Evolutionary conservation across 257 asterid species (phyloP).

Genomic region (Forsythia suspensa): DNA sequence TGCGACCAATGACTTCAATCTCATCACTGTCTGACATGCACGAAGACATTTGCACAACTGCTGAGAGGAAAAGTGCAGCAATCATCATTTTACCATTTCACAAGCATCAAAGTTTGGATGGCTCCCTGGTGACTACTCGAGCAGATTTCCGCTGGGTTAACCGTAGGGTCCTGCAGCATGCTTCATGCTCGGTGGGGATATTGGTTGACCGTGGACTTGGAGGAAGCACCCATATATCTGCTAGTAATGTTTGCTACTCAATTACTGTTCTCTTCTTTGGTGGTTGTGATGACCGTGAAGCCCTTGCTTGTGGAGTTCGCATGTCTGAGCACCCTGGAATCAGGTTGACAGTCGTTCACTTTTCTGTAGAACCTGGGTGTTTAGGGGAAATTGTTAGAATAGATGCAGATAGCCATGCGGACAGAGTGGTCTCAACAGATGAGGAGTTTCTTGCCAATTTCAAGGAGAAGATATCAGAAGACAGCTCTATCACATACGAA

Average conservation of each 20-base stretch:
- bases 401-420: constrained; percentile 16
- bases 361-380: constrained; percentile 27
- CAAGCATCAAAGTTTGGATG: constrained; percentile 51
- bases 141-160: constrained; percentile 42
- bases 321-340: constrained; percentile 68
- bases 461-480: constrained; percentile 17
- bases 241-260: constrained; percentile 44
- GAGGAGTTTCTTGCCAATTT: constrained; percentile 31
- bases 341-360: constrained; percentile 30
- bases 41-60: constrained; percentile 45
- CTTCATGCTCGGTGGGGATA: constrained; percentile 55
- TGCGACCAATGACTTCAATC: constrained; percentile 50
- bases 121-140: constrained; percentile 50
- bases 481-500: constrained; percentile 35
- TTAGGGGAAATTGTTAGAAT: constrained; percentile 22
- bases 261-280: constrained; percentile 52
- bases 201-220: constrained; percentile 65
- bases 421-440: constrained; percentile 21
- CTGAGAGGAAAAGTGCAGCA: constrained; percentile 44
- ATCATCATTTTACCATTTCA: constrained; percentile 52
- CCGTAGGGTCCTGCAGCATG: constrained; percentile 41
- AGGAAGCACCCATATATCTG: constrained; percentile 46
- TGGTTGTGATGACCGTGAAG: constrained; percentile 58
- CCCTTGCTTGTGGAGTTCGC: constrained; percentile 49
- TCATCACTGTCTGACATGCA: constrained; percentile 54